Base-by-base conservation (phyloP, 129 eudicot species). In the Sambucus nigra region DNA sequence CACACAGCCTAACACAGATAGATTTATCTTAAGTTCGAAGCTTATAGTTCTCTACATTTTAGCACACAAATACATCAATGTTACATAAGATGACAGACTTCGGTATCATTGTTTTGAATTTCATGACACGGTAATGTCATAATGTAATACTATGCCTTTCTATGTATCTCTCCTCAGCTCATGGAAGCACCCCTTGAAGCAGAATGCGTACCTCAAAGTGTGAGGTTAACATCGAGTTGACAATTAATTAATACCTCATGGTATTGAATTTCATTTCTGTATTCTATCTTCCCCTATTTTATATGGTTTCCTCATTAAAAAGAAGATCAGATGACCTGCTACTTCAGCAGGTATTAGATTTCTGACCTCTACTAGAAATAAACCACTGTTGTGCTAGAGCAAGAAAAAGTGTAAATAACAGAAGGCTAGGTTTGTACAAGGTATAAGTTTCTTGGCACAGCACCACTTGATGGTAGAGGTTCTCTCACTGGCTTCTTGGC, bases 381-480 rank as follows among this genome's bases (percentile, higher is more conserved):
- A 2, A 12, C 7, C 33, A 24, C 15, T 47, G 16, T 25, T 50
- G 0, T 32, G 32, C 49, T 48, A 66, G 64, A 24, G 15, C 9
- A 40, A 25, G 21, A 26, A 8, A 21, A 21, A 44, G 20, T 15
- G 0, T 19, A 5, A 53, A 25, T 6, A 49, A 25, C 25, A 27
- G 2, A 19, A 26, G 48, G 48, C 20, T 33, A 21, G 64, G 32
- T 11, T 24, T 5, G 8, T 53, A 62, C 75, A 3, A 17, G 19
- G 3, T 55, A 47, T 25, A 56, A 22, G 41, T 47, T 39, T 49
- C 31, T 62, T 21, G 28, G 39, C 35, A 63, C 51, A 55, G 51
- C 52, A 17, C 64, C 56, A 19, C 53, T 62, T 35, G 64, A 47
- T 2, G 69, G 39, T 46, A 38, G 48, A 49, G 38, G 48, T 31